phyloP scores from a whole-genome alignment of 148 eudicot genomes.

The Nepenthes mirabilis region DNA sequence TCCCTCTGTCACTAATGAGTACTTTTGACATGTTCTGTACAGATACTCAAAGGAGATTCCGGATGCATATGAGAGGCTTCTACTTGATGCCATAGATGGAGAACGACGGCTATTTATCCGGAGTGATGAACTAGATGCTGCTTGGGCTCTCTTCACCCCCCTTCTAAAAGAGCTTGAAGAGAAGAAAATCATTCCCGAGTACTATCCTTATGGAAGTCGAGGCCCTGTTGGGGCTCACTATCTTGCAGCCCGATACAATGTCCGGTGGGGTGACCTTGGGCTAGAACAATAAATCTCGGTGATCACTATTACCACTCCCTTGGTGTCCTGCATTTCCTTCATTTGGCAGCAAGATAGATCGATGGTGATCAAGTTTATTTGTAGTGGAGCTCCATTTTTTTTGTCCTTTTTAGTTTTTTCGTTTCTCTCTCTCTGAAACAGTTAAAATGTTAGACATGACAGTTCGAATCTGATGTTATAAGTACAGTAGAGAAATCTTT shows the following conservation, averaged over 20 bases:
- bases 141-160: slow-evolving; percentile 90
- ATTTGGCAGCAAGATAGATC: background rate
- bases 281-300: slow-evolving; percentile 11
- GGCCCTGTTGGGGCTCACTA: slow-evolving; percentile 98
- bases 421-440: no score
- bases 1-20: background rate
- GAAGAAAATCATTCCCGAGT: slow-evolving; percentile 66
- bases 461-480: no score
- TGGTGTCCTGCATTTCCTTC: background rate
- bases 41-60: slow-evolving; percentile 95
- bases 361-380: no score
- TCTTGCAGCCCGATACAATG: slow-evolving; percentile 85
- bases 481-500: no score
- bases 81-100: slow-evolving; percentile 93
- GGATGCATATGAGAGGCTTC: slow-evolving; percentile 92
- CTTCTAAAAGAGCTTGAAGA: slow-evolving; percentile 75
- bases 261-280: slow-evolving; percentile 81
- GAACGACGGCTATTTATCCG: slow-evolving; percentile 86
- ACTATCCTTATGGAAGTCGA: slow-evolving; percentile 87
- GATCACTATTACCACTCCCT: background rate
- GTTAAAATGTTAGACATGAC: no score
- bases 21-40: slow-evolving; percentile 6
- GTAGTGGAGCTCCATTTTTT: no score
- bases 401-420: no score
- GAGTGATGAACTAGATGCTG: slow-evolving; percentile 92